Percentiles rank a stretch among this genome's conserved stretches.
Conservation (phyloP, 768 basidiomycete species). For the Naganishia onofrii region DNA sequence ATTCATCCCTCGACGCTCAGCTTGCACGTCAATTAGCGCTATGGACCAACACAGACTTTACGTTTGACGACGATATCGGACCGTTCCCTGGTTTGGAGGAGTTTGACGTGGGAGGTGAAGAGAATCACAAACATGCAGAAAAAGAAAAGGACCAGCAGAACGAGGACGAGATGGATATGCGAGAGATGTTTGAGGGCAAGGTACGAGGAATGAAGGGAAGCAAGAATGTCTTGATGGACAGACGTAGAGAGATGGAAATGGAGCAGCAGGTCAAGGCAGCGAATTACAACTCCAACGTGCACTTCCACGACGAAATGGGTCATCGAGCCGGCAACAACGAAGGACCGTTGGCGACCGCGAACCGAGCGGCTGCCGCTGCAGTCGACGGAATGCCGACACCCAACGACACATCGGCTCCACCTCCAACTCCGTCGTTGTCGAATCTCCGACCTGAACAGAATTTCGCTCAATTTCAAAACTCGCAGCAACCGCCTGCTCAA, state of each 20-base stretch:
- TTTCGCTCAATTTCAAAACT: not conserved
- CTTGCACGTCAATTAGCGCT: slow-evolving; percentile 26
- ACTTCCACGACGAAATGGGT: not conserved
- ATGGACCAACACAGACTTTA: slow-evolving; percentile 34
- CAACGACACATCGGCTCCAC: not conserved
- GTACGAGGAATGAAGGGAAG: slow-evolving; percentile 19
- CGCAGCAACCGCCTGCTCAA: not conserved
- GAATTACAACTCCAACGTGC: not conserved
- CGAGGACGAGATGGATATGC: slow-evolving; percentile 27
- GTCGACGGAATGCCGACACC: slow-evolving; percentile 4
- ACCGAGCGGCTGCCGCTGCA: slow-evolving; percentile 8
- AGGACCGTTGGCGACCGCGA: not conserved
- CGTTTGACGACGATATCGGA: slow-evolving; percentile 24
- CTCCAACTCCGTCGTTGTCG: slow-evolving; percentile 1
- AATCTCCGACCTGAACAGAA: not conserved
- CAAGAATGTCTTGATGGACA: slow-evolving; percentile 26
- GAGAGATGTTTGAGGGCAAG: slow-evolving; percentile 24
- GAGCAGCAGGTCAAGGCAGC: slow-evolving; percentile 19
- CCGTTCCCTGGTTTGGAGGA: slow-evolving; percentile 15
- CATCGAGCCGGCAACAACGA: not conserved
- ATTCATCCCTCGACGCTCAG: slow-evolving; percentile 19
- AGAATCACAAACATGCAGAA: slow-evolving; percentile 5
- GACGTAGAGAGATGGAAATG: slow-evolving; percentile 22
- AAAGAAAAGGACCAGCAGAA: slow-evolving; percentile 19
- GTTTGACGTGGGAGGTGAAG: slow-evolving; percentile 4